Evolutionary conservation across 805 yeast species (phyloP).

Genomic region (Spencermartinsiella europaea): DNA sequence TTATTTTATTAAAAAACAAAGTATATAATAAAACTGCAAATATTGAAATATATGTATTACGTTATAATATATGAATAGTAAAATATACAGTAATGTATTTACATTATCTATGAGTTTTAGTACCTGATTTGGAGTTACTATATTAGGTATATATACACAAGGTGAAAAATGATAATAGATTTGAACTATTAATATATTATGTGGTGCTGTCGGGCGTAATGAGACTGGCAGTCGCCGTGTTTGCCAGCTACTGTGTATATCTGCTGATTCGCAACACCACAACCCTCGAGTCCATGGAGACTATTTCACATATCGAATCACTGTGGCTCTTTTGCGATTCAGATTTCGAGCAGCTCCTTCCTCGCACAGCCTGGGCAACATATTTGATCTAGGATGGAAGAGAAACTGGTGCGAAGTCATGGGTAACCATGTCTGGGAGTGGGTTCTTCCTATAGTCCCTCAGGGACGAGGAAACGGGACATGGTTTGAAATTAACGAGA

Average conservation of each 20-base stretch:
- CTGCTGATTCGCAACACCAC: slow-evolving; percentile 63
- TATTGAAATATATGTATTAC: no score
- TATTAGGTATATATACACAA: no score
- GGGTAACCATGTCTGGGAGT: slow-evolving; percentile 62
- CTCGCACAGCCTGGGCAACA: slow-evolving; percentile 50
- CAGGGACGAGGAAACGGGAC: slow-evolving; percentile 35
- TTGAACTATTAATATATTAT: no score
- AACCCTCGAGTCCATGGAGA: slow-evolving; percentile 65
- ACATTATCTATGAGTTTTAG: no score
- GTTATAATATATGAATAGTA: no score
- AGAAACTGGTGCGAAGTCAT: slow-evolving; percentile 65
- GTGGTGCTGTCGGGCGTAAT: slow-evolving; percentile 50
- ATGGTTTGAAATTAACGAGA: slow-evolving; percentile 31
- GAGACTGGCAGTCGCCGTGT: slow-evolving; percentile 50
- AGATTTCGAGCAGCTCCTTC: slow-evolving; percentile 40
- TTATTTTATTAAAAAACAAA: no score
- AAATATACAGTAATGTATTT: no score
- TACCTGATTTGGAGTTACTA: no score
- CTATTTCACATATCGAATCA: slow-evolving; percentile 32
- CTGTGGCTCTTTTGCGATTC: slow-evolving; percentile 30
- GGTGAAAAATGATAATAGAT: no score
- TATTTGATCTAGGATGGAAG: slow-evolving; percentile 65
- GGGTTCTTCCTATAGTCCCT: slow-evolving; percentile 60
- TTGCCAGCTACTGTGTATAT: slow-evolving; percentile 44
- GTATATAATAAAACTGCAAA: no score